Percentiles rank a stretch among this genome's conserved stretches.
Evolutionary conservation across 192 early-diverging fungal species (phyloP).

Genomic region (Fimicolochytrium jonesii): DNA sequence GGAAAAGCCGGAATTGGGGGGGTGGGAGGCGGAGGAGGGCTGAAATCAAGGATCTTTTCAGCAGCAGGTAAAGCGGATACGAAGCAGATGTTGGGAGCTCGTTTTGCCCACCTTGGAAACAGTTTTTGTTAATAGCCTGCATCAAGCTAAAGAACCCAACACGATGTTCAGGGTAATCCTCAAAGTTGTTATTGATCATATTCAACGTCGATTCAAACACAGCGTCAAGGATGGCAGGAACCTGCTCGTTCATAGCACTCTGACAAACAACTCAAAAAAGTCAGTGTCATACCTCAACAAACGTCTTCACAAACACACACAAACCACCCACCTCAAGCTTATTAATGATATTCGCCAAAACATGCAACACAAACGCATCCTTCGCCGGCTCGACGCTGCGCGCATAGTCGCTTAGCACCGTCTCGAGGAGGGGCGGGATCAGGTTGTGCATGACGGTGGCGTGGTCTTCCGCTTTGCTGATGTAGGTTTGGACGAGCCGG

Average conservation of each 20-base stretch:
- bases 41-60: constrained; percentile 7
- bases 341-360: constrained; percentile 83
- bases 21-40: constrained; percentile 79
- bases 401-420: constrained; percentile 85
- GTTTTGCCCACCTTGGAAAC: constrained; percentile 71
- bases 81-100: neutral
- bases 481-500: constrained; percentile 88
- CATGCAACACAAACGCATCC: constrained; percentile 93
- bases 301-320: neutral
- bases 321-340: constrained; percentile 62
- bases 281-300: neutral
- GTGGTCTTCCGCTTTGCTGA: constrained; percentile 85
- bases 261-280: too few species aligned
- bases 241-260: constrained; percentile 74
- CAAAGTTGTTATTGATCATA: constrained; percentile 99
- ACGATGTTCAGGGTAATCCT: constrained; percentile 96
- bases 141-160: constrained; percentile 91
- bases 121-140: constrained; percentile 83
- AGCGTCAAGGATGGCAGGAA: constrained; percentile 82
- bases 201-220: constrained; percentile 95
- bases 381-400: constrained; percentile 81
- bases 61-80: neutral
- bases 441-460: constrained; percentile 72
- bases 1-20: constrained; percentile 84
- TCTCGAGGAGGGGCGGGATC: constrained; percentile 87